These are phyloP conservation scores for Cytospora leucostoma DNA, from an alignment of 2,329 filamentous ascomycete genomes.

Conservation along the genomic window DNA sequence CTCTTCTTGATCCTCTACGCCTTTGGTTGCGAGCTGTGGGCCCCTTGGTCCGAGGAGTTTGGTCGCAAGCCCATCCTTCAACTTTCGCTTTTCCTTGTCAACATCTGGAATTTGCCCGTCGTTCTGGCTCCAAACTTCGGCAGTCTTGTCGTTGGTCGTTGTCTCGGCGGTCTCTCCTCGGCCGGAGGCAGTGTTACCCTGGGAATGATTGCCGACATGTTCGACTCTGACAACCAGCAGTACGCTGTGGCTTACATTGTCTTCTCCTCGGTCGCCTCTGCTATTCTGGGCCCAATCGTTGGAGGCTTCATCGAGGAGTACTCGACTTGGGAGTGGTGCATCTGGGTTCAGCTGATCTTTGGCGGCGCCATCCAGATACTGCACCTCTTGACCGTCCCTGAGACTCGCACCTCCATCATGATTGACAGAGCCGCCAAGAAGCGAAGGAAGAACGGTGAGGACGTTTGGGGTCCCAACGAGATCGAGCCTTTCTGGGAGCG, in stretches of 20 bases:
- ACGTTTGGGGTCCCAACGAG: slow-evolving; percentile 74
- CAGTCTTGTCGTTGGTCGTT: slow-evolving; percentile 68
- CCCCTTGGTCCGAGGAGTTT: slow-evolving; percentile 82
- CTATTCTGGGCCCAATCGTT: slow-evolving; percentile 75
- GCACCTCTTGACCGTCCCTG: slow-evolving; percentile 71
- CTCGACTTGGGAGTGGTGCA: slow-evolving; percentile 66
- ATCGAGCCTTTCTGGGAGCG: slow-evolving; percentile 60
- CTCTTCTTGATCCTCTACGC: slow-evolving; percentile 80
- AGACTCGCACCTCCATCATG: slow-evolving; percentile 75
- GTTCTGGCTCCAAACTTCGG: slow-evolving; percentile 73
- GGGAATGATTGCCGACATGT: slow-evolving; percentile 75
- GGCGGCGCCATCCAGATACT: slow-evolving; percentile 68
- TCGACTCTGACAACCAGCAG: slow-evolving; percentile 70
- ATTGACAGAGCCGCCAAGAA: slow-evolving; percentile 79
- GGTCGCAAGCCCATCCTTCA: slow-evolving; percentile 77
- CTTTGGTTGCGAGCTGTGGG: slow-evolving; percentile 87
- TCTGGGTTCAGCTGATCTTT: slow-evolving; percentile 85
- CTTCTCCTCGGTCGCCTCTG: slow-evolving; percentile 78
- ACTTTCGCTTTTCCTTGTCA: slow-evolving; percentile 71
- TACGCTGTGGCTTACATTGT: slow-evolving; percentile 77
- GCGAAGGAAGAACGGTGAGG: slow-evolving; percentile 62
- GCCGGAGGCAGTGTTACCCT: slow-evolving; percentile 73
- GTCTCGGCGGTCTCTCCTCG: slow-evolving; percentile 69
- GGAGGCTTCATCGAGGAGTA: slow-evolving; percentile 73
- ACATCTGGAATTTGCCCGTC: slow-evolving; percentile 74